These are phyloP conservation scores for Bolboschoenoplectus hybrid DNA, from an alignment of 202 grass and related monocot species.

Conservation along the genomic window DNA sequence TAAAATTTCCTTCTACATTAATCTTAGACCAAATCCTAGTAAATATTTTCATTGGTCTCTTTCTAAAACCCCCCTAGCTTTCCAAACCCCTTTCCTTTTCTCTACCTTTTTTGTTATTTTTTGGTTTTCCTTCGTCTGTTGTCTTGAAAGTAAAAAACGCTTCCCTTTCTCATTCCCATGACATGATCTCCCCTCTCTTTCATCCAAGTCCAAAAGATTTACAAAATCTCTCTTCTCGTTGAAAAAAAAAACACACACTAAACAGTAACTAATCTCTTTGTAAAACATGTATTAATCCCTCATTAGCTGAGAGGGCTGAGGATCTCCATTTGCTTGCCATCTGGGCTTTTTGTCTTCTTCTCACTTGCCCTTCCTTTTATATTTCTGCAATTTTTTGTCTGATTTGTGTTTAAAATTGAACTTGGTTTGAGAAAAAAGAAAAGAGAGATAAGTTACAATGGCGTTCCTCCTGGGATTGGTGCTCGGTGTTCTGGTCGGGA, in stretches of 20 bases:
- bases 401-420: background rate
- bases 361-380: background rate
- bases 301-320: background rate
- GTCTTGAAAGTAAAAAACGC: background rate
- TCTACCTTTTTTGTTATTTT: background rate
- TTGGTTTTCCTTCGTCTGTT: background rate
- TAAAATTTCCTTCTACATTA: background rate
- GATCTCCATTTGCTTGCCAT: background rate
- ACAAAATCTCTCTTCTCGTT: background rate
- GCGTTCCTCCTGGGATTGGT: constrained; percentile 62
- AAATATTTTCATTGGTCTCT: background rate
- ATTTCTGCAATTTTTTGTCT: background rate
- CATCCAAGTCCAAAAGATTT: background rate
- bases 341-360: constrained; percentile 15
- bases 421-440: background rate
- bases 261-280: background rate
- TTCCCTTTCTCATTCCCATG: background rate
- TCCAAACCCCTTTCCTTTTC: background rate
- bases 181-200: background rate
- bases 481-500: constrained; percentile 59
- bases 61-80: background rate
- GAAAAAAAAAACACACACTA: background rate
- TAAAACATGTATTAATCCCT: background rate
- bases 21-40: background rate
- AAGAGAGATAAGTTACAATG: constrained; percentile 36